Base-by-base conservation (phyloP, 2,329 filamentous ascomycete species). In the Seiridium unicorne region DNA sequence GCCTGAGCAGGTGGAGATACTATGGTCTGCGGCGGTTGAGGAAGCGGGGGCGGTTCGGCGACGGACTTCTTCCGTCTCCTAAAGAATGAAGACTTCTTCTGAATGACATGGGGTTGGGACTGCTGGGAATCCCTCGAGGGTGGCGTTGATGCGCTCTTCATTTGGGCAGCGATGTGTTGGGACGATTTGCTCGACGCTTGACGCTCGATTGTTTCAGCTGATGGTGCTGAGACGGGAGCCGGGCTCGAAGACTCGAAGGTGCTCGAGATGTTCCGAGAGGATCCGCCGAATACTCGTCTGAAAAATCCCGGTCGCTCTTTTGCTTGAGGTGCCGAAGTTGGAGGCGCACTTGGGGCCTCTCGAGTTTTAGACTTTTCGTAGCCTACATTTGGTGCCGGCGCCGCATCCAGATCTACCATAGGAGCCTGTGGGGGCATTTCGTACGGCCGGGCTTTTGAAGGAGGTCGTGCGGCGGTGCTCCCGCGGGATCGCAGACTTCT, bases 11-110 rank as follows among this genome's bases (percentile, higher is more conserved):
- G 44, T 7, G 36, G 34, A 46, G 65, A 66, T n/a, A 35, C 59
- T 7, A 69, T 59, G 51, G 68, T 68, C 35, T 66, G 60, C 44
- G 57, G 69, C 51, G 65, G 57, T 46, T 65, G 73, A 49, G 74
- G 81, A 38, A 75, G 67, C 1, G 88, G 74, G 7, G 89, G 87
- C 40, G 89, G 87, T 63, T 96, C 93, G 11, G 87, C 85, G 40
- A 92, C 76, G 4, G 93, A 97, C 83, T 94, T 96, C 84, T 98
- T 98, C 64, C 93, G 86, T 61, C 95, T 85, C 63, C 95, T 86
- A 78, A 98, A 98, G 77, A 99, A 98, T 0, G 92, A 94, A 1
- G 94, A 96, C 74, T 97, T 97, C 80, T 97, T 97, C 68, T 91
- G 90, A 56, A 97, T 78, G 26, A 79, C 76, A 60, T 81, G 73